Conservation (phyloP, 176 grass and related monocot species). For the Phragmites australis region DNA sequence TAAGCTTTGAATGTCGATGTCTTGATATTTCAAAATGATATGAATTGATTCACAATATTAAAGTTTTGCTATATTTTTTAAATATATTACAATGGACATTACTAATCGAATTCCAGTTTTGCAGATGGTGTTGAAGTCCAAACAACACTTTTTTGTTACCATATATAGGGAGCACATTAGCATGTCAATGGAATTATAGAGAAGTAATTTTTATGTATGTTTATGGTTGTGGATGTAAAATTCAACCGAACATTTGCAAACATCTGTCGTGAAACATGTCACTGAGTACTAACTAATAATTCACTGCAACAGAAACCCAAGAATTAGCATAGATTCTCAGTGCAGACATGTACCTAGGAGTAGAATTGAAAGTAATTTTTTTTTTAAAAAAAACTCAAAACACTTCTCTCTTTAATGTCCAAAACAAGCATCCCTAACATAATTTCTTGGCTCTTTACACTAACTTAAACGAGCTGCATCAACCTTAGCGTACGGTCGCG, state of each 20-base stretch:
- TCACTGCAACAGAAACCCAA: background rate
- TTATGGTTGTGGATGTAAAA: background rate
- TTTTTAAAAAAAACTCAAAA: slow-evolving; percentile 19
- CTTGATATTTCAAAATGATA: too few relatives aligned
- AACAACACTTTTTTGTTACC: background rate
- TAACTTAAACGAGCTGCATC: slow-evolving; percentile 10
- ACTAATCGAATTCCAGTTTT: background rate
- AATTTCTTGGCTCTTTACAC: slow-evolving; percentile 48
- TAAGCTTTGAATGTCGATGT: too few relatives aligned
- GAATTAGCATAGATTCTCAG: background rate
- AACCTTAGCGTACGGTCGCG: background rate
- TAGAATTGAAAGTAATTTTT: slow-evolving; percentile 19
- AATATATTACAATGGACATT: background rate
- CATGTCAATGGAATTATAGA: background rate
- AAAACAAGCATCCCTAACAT: slow-evolving; percentile 26
- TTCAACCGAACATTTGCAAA: background rate
- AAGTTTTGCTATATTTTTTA: background rate
- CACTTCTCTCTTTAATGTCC: slow-evolving; percentile 8
- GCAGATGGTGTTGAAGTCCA: background rate
- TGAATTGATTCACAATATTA: background rate
- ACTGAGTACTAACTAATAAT: background rate
- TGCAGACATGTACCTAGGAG: slow-evolving; percentile 7
- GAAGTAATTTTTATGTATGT: background rate
- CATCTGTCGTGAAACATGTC: background rate
- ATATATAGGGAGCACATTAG: too few relatives aligned